These are phyloP conservation scores for Chrysoporthe austroafricana DNA, from an alignment of 2,329 filamentous ascomycete species.

Conservation along the genomic window DNA sequence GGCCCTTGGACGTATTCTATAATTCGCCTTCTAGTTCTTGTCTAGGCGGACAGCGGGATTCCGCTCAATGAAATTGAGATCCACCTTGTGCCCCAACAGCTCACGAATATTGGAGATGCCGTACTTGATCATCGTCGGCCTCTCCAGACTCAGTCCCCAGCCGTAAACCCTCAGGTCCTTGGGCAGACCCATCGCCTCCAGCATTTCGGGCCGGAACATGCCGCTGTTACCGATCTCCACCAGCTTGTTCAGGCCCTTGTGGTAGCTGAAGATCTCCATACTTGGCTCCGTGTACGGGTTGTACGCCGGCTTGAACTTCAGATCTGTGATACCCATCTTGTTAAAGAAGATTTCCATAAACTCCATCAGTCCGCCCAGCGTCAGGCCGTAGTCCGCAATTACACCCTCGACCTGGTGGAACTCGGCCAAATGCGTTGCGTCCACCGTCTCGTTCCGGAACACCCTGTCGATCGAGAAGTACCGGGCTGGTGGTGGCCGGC, in stretches of 20 bases:
- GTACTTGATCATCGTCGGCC: slow-evolving; percentile 98
- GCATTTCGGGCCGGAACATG: slow-evolving; percentile 98
- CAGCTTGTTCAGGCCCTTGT: slow-evolving; percentile 85
- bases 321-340: slow-evolving; percentile 85
- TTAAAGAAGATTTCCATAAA: slow-evolving; percentile 94
- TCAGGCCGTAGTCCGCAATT: slow-evolving; percentile 93
- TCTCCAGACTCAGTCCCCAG: slow-evolving; percentile 87
- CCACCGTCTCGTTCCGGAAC: slow-evolving; percentile 95
- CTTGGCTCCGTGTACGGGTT: slow-evolving; percentile 90
- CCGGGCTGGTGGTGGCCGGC: slow-evolving; percentile 69
- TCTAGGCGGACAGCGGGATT: slow-evolving; percentile 26
- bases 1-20: slow-evolving; percentile 10
- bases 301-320: slow-evolving; percentile 96
- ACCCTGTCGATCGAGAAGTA: slow-evolving; percentile 99
- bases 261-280: slow-evolving; percentile 98
- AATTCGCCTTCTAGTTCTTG: neutral
- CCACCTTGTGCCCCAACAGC: slow-evolving; percentile 88
- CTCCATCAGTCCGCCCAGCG: slow-evolving; percentile 87
- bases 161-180: slow-evolving; percentile 93
- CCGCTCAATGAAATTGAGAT: slow-evolving; percentile 25
- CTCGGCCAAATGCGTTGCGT: slow-evolving; percentile 94
- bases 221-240: slow-evolving; percentile 98
- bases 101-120: slow-evolving; percentile 89
- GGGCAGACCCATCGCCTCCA: slow-evolving; percentile 91
- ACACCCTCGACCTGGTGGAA: slow-evolving; percentile 99